phyloP scores from a whole-genome alignment of 371 early-diverging fungal species.

The Mucor racemosus region DNA sequence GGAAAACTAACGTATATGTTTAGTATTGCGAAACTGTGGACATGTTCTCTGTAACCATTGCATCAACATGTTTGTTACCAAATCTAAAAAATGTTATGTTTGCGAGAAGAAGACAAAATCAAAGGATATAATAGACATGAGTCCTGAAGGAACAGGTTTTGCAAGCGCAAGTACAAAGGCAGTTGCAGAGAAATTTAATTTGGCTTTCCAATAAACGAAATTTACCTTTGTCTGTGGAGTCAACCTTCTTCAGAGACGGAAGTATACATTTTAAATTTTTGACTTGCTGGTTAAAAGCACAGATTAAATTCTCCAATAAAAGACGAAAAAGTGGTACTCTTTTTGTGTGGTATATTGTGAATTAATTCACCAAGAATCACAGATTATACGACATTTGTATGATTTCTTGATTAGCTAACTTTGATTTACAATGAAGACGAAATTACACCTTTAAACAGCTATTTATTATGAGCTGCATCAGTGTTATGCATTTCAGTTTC shows the following conservation, averaged over 20 bases:
- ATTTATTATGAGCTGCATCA: too few species aligned
- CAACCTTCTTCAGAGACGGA: background rate
- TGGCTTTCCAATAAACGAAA: constrained; percentile 75
- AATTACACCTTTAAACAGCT: too few species aligned
- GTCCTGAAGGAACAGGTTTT: constrained; percentile 89
- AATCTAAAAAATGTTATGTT: constrained; percentile 76
- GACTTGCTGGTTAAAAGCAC: too few species aligned
- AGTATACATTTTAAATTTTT: background rate
- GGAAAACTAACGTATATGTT: too few species aligned
- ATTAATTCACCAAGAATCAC: too few species aligned
- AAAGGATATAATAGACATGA: constrained; percentile 77
- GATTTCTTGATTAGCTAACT: too few species aligned
- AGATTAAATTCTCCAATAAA: too few species aligned
- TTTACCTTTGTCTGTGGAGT: background rate
- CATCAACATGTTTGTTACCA: constrained; percentile 76
- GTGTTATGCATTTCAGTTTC: too few species aligned
- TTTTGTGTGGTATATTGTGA: too few species aligned
- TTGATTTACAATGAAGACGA: too few species aligned
- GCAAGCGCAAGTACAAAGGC: constrained; percentile 80
- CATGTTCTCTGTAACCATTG: constrained; percentile 88
- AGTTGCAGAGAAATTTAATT: constrained; percentile 71
- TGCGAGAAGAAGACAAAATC: constrained; percentile 77
- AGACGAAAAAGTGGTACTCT: too few species aligned
- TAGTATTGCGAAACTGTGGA: constrained; percentile 83
- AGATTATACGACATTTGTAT: too few species aligned